phyloP scores from a whole-genome alignment of 2,329 filamentous ascomycete genomes.

The Ceratocystis diversiconidia region DNA sequence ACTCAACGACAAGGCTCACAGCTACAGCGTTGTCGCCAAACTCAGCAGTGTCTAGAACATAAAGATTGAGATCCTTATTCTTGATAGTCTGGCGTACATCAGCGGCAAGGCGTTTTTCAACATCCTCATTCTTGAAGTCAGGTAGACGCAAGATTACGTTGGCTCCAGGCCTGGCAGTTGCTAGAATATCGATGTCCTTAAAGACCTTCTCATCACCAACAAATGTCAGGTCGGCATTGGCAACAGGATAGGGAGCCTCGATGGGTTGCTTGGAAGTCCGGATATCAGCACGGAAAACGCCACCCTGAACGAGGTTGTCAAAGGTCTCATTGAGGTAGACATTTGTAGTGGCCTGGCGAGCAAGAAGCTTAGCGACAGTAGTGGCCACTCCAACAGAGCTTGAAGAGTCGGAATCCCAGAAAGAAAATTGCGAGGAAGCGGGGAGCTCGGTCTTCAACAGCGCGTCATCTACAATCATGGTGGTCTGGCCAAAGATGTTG shows the following conservation, averaged over 20 bases:
- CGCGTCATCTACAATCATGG: slow-evolving; percentile 36
- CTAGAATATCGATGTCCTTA: slow-evolving; percentile 59
- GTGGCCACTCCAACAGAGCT: slow-evolving; percentile 49
- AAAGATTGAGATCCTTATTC: slow-evolving; percentile 56
- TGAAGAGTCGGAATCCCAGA: slow-evolving; percentile 82
- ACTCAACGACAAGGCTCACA: slow-evolving; percentile 55
- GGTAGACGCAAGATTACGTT: slow-evolving; percentile 63
- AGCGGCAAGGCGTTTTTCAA: slow-evolving; percentile 71
- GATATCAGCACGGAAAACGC: slow-evolving; percentile 70
- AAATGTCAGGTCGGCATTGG: slow-evolving; percentile 63
- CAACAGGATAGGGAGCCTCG: slow-evolving; percentile 69
- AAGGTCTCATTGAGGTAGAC: slow-evolving; percentile 47
- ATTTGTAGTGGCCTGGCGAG: slow-evolving; percentile 55
- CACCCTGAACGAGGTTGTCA: slow-evolving; percentile 58
- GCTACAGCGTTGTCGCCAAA: slow-evolving; percentile 48
- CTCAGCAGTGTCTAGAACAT: slow-evolving; percentile 57
- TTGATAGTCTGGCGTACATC: slow-evolving; percentile 57
- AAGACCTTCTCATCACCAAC: slow-evolving; percentile 70
- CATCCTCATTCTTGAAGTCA: slow-evolving; percentile 70
- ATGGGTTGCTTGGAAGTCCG: slow-evolving; percentile 69
- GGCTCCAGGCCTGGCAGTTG: slow-evolving; percentile 54
- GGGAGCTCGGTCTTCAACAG: slow-evolving; percentile 33
- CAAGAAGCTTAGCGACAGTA: slow-evolving; percentile 44
- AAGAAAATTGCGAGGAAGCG: slow-evolving; percentile 55
- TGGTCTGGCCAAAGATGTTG: slow-evolving; percentile 35